A percentile compares a stretch with the other conserved stretches of the same genome.
Evolutionary conservation across 495 filamentous ascomycete species (phyloP).

Genomic region (Penicillium silybi): DNA sequence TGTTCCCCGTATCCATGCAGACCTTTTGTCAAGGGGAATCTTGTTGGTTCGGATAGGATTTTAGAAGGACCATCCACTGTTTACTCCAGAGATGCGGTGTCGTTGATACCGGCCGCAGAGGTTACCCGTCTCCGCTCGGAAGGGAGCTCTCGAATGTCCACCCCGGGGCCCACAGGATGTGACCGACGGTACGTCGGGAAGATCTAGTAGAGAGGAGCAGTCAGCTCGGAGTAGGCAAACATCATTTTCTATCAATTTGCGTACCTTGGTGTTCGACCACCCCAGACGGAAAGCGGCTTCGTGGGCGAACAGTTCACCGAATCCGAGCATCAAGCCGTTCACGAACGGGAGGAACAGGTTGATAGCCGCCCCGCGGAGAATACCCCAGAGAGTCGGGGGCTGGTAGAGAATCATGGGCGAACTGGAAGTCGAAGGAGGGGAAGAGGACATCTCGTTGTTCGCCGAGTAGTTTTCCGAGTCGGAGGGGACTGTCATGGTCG

Average conservation of each 20-base stretch:
- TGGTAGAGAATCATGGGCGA: slow-evolving; percentile 84
- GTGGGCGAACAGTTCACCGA: slow-evolving; percentile 94
- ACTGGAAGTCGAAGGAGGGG: slow-evolving; percentile 61
- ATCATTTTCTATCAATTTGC: slow-evolving; percentile 6
- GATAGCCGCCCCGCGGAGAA: slow-evolving; percentile 87
- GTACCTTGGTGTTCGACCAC: slow-evolving; percentile 90
- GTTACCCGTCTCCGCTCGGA: slow-evolving; percentile 40
- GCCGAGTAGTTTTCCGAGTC: slow-evolving; percentile 88
- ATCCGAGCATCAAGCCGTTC: slow-evolving; percentile 97
- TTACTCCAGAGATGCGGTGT: slow-evolving; percentile 40
- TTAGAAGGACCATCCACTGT: background rate
- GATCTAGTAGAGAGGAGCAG: slow-evolving; percentile 41
- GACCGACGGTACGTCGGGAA: slow-evolving; percentile 60
- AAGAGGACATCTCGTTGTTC: slow-evolving; percentile 57
- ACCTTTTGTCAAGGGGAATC: background rate
- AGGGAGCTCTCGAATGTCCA: slow-evolving; percentile 56
- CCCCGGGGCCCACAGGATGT: slow-evolving; percentile 59
- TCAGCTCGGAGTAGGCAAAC: background rate
- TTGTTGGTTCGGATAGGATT: background rate
- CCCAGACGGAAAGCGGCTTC: slow-evolving; percentile 89
- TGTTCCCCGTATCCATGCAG: slow-evolving; percentile 17
- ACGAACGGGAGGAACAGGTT: slow-evolving; percentile 93
- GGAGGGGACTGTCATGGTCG: slow-evolving; percentile 77
- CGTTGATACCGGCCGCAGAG: slow-evolving; percentile 40
- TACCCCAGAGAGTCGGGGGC: slow-evolving; percentile 77